phyloP scores from a whole-genome alignment of 106 monocot species.

The Dactylorhiza incarnata region DNA sequence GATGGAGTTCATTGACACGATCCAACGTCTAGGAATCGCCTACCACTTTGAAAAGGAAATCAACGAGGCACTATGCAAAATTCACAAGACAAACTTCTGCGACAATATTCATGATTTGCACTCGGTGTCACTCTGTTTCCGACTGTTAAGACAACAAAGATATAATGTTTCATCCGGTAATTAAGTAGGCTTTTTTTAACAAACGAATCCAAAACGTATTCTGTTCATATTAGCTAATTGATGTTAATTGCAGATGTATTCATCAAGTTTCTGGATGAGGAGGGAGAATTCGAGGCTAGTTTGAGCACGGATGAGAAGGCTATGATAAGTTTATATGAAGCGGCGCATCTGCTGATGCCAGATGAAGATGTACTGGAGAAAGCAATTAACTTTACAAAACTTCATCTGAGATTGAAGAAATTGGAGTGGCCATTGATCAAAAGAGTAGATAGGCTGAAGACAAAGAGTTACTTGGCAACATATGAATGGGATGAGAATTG shows the following conservation, averaged over 20 bases:
- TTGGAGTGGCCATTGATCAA: too few relatives aligned
- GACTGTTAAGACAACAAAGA: neutral
- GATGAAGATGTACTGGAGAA: slow-evolving; percentile 19
- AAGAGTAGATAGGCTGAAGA: neutral
- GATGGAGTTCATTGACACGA: neutral
- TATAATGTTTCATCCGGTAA: neutral
- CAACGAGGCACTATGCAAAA: neutral
- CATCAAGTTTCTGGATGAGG: slow-evolving; percentile 12
- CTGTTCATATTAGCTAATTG: neutral
- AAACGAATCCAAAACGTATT: neutral
- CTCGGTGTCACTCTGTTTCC: neutral
- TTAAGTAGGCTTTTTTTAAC: neutral
- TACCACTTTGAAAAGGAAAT: slow-evolving; percentile 4
- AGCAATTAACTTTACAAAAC: slow-evolving; percentile 12
- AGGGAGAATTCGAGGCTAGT: slow-evolving; percentile 12
- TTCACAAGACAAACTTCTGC: neutral
- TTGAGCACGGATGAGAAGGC: slow-evolving; percentile 11
- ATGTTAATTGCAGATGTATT: slow-evolving; percentile 14
- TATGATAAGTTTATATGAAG: slow-evolving; percentile 18
- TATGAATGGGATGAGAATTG: neutral
- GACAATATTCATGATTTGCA: neutral
- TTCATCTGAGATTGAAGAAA: neutral
- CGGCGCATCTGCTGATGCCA: slow-evolving; percentile 4
- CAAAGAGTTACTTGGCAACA: neutral
- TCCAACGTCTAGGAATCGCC: neutral